Evolutionary conservation across 169 alveolate genomes (phyloP).

Genomic region (Cryptosporidium meleagridis): DNA sequence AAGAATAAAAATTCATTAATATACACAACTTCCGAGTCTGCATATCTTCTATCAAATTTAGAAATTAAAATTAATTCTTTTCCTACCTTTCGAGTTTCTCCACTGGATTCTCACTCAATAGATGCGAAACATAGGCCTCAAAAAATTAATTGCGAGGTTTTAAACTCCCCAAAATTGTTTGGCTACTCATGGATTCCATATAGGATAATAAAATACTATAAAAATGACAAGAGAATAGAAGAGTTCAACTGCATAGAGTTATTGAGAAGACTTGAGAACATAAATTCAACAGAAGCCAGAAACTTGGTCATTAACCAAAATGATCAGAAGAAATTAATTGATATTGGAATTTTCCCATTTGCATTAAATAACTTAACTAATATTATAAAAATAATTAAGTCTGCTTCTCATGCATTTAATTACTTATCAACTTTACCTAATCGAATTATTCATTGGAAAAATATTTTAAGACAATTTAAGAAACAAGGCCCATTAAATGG

Average conservation of each 20-base stretch:
- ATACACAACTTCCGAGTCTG: conserved; percentile 4
- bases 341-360: conserved; percentile 1
- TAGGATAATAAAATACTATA: conserved; percentile 28
- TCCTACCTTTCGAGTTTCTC: neutral
- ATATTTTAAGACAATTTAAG: neutral
- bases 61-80: conserved; percentile 20
- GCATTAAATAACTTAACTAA: neutral
- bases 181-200: conserved; percentile 63
- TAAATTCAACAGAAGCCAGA: conserved; percentile 37
- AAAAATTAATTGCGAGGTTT: neutral
- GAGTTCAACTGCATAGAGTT: neutral
- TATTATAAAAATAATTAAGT: conserved; percentile 19
- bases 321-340: neutral
- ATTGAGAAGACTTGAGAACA: neutral
- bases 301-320: conserved; percentile 14
- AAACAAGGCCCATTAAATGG: neutral
- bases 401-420: conserved; percentile 38
- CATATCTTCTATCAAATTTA: conserved; percentile 8
- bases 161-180: neutral
- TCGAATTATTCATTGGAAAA: conserved; percentile 6
- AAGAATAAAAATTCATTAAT: conserved; percentile 1
- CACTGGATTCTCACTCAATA: neutral
- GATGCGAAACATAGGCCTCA: neutral
- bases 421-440: conserved; percentile 17
- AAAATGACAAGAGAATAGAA: neutral